Conservation (phyloP, 2,329 filamentous ascomycete genomes). For the Fusarium pilosicola region DNA sequence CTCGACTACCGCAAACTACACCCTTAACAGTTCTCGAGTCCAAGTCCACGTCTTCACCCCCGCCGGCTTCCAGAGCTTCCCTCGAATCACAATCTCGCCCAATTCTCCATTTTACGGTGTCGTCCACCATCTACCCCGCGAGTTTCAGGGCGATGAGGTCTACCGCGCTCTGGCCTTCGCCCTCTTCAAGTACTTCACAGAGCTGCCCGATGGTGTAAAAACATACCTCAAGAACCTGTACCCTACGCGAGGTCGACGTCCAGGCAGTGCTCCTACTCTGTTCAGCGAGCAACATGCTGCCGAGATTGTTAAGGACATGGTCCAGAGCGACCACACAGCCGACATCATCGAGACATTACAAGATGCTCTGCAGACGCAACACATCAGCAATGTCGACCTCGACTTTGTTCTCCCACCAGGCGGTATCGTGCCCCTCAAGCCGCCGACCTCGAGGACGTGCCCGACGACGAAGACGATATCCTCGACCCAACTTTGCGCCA, state of each 20-base stretch:
- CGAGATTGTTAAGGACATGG: constrained; percentile 86
- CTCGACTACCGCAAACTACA: constrained; percentile 88
- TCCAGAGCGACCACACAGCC: constrained; percentile 78
- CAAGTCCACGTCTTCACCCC: constrained; percentile 93
- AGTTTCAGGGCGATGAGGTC: constrained; percentile 94
- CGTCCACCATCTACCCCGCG: constrained; percentile 88
- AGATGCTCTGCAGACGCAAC: constrained; percentile 81
- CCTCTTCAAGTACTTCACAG: constrained; percentile 91
- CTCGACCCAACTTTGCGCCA: constrained; percentile 71
- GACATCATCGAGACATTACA: constrained; percentile 79
- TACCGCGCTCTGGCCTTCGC: constrained; percentile 92
- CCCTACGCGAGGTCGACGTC: constrained; percentile 64
- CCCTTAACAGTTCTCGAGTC: constrained; percentile 89
- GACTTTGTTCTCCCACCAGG: constrained; percentile 87
- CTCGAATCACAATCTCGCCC: constrained; percentile 90
- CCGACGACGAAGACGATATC: constrained; percentile 72
- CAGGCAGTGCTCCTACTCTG: constrained; percentile 72
- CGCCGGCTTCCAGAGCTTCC: constrained; percentile 88
- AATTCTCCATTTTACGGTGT: constrained; percentile 91
- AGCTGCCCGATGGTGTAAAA: constrained; percentile 83
- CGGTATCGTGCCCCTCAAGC: constrained; percentile 73
- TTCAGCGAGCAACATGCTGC: constrained; percentile 95
- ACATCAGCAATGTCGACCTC: constrained; percentile 84
- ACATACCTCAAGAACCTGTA: constrained; percentile 71
- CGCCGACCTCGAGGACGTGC: constrained; percentile 67